phyloP scores from a whole-genome alignment of 2,329 filamentous ascomycete species.

The Paracamarosporium sp. region DNA sequence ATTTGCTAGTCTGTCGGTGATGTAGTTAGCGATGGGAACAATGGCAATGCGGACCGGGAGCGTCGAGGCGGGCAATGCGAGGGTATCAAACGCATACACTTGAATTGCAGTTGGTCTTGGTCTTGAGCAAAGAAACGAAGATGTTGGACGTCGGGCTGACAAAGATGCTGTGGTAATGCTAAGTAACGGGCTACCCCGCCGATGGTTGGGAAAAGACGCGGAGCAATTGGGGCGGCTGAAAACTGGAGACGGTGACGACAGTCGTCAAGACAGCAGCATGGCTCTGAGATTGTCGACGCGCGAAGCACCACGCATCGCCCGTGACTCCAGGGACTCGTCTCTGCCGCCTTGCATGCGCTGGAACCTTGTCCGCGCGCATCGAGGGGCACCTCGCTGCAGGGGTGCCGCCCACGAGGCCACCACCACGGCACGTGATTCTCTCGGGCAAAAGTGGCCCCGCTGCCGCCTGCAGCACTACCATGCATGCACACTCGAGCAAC shows the following conservation, averaged over 20 bases:
- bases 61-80: not conserved
- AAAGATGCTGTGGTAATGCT: slow-evolving; percentile 18
- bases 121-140: slow-evolving; percentile 15
- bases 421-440: too few relatives aligned
- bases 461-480: too few relatives aligned
- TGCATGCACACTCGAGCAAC: not conserved
- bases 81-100: not conserved
- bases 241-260: too few relatives aligned
- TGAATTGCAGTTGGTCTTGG: not conserved
- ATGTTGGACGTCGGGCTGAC: slow-evolving; percentile 16
- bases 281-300: too few relatives aligned
- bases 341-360: too few relatives aligned
- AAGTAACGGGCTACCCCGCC: slow-evolving; percentile 19
- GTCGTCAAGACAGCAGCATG: too few relatives aligned
- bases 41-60: not conserved
- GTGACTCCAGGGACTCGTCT: too few relatives aligned
- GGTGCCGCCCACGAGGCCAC: too few relatives aligned
- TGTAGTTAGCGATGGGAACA: slow-evolving; percentile 3
- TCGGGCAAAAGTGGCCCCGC: not conserved
- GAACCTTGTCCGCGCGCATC: too few relatives aligned
- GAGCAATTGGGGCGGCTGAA: slow-evolving; percentile 9
- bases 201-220: slow-evolving; percentile 1
- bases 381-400: not conserved
- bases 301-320: too few relatives aligned
- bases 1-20: slow-evolving; percentile 1